These are phyloP conservation scores for Cryphonectria naterciae DNA, from an alignment of 2,329 filamentous ascomycete genomes.

Conservation along the genomic window DNA sequence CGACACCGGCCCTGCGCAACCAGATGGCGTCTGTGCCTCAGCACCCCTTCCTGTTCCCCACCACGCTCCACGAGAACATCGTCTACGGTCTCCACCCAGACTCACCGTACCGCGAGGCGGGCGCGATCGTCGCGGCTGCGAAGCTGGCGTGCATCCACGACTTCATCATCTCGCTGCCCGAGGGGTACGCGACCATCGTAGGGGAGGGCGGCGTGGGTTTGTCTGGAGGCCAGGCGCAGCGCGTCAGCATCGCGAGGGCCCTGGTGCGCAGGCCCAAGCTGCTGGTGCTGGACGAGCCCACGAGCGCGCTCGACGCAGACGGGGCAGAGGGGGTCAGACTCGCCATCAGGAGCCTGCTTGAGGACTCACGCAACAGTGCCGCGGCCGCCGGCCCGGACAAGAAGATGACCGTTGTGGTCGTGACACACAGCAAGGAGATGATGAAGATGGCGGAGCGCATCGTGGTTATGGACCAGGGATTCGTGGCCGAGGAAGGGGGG, in stretches of 20 bases:
- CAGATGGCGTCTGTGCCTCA: conserved; percentile 72
- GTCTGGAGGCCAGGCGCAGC: conserved; percentile 82
- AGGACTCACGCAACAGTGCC: conserved; percentile 25
- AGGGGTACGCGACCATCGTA: conserved; percentile 72
- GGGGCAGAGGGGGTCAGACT: conserved; percentile 67
- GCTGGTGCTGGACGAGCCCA: conserved; percentile 85
- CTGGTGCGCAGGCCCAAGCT: conserved; percentile 72
- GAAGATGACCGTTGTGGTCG: conserved; percentile 73
- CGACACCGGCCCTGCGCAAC: conserved; percentile 63
- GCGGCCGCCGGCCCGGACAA: conserved; percentile 35
- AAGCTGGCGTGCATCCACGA: conserved; percentile 70
- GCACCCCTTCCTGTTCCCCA: conserved; percentile 75
- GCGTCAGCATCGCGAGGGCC: conserved; percentile 80
- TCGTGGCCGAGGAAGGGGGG: conserved; percentile 68
- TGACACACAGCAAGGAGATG: conserved; percentile 85
- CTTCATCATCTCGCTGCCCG: conserved; percentile 73
- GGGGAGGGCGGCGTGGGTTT: conserved; percentile 76
- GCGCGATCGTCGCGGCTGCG: conserved; percentile 56
- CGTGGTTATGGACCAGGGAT: conserved; percentile 70
- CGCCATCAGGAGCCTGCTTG: conserved; percentile 61
- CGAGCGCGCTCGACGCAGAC: conserved; percentile 75
- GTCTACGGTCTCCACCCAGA: conserved; percentile 69
- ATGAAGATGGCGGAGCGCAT: conserved; percentile 79
- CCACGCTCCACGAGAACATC: conserved; percentile 79
- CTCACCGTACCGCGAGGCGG: conserved; percentile 52